Conservation (phyloP, 2,329 filamentous ascomycete species). For the Pyrenophora teres region DNA sequence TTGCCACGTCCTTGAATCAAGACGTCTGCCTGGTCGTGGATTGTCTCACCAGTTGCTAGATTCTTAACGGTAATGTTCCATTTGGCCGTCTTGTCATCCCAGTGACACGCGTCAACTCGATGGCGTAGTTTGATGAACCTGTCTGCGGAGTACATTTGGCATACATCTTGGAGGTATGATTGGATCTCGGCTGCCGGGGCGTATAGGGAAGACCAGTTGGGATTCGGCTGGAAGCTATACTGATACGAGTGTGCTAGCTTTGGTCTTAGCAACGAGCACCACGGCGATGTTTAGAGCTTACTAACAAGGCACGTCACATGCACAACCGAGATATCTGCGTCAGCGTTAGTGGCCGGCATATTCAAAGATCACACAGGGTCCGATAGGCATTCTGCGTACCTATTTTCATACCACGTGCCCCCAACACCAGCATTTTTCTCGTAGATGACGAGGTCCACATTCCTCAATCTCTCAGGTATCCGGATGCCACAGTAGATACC, state of each 20-base stretch:
- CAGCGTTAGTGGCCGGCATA: not conserved
- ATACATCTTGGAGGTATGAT: conserved; percentile 42
- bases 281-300: not conserved
- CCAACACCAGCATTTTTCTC: conserved; percentile 52
- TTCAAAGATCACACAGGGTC: not conserved
- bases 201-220: conserved; percentile 49
- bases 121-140: conserved; percentile 47
- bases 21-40: conserved; percentile 36
- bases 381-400: conserved; percentile 12
- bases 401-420: conserved; percentile 49
- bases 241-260: conserved; percentile 49
- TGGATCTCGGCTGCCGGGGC: conserved; percentile 48
- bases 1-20: conserved; percentile 41
- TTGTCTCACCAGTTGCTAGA: conserved; percentile 31
- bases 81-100: conserved; percentile 40
- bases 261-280: conserved; percentile 1
- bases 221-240: conserved; percentile 51
- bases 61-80: conserved; percentile 46
- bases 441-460: conserved; percentile 50
- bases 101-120: conserved; percentile 41
- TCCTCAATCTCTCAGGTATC: conserved; percentile 49
- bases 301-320: conserved; percentile 48
- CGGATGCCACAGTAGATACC: conserved; percentile 53
- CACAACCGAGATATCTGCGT: conserved; percentile 49
- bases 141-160: conserved; percentile 45